Conservation (phyloP, 139 green algal species). For the Chlamydomonas schloesseri region DNA sequence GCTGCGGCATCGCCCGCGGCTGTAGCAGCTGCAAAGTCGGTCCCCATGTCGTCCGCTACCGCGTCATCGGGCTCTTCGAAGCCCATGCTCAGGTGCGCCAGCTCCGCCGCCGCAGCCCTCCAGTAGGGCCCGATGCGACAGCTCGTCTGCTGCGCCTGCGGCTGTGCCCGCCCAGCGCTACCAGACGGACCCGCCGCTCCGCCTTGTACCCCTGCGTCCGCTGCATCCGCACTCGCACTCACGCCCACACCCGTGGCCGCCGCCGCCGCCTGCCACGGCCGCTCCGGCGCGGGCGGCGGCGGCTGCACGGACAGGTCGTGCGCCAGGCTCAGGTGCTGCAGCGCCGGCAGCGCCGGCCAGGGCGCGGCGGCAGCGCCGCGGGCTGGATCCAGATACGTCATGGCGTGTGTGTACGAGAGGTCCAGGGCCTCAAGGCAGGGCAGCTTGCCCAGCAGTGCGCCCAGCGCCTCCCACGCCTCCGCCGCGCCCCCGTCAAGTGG, state of each 20-base stretch:
- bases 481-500: neutral
- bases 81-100: neutral
- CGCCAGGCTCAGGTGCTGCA: neutral
- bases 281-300: neutral
- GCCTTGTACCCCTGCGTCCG: rapidly evolving
- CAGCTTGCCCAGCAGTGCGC: neutral
- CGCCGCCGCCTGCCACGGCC: neutral
- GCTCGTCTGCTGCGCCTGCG: too few species aligned
- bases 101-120: neutral
- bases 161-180: neutral
- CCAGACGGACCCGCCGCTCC: neutral
- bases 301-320: constrained; percentile 22
- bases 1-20: too few species aligned
- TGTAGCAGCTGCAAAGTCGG: too few species aligned
- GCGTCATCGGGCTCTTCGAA: neutral
- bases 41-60: too few species aligned
- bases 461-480: constrained; percentile 26
- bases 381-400: constrained; percentile 26
- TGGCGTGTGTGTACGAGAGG: constrained; percentile 21
- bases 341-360: constrained; percentile 20
- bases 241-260: too few species aligned
- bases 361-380: neutral
- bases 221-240: neutral
- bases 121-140: too few species aligned
- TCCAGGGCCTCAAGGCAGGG: constrained; percentile 21